Evolutionary conservation across 208 protist species (phyloP).

Genomic region (Acanthamoeba lugdunensis): DNA sequence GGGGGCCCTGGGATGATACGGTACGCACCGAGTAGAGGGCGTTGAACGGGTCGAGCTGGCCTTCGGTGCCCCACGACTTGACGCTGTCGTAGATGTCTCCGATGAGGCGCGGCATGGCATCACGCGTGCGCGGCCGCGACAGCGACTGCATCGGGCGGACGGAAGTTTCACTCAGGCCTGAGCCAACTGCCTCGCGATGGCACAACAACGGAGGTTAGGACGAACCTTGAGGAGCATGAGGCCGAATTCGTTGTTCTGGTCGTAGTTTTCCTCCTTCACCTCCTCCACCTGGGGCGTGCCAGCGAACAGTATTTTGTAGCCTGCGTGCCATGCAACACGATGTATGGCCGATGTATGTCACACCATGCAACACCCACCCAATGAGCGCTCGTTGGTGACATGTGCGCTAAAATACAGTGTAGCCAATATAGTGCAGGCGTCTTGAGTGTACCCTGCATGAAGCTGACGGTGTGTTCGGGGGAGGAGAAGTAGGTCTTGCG

Average conservation of each 20-base stretch:
- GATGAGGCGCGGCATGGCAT: conserved; percentile 46
- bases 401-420: no score
- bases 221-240: background rate
- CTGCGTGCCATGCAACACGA: background rate
- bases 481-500: conserved; percentile 45
- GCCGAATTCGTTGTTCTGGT: background rate
- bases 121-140: background rate
- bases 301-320: conserved; percentile 24
- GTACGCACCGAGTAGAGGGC: conserved; percentile 16
- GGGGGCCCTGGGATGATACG: background rate
- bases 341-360: no score
- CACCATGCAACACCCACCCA: no score
- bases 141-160: background rate
- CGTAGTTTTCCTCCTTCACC: conserved; percentile 9
- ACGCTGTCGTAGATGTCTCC: conserved; percentile 38
- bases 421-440: background rate
- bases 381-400: no score
- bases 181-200: background rate
- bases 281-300: conserved; percentile 21
- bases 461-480: conserved; percentile 12
- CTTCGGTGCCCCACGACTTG: conserved; percentile 27
- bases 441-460: background rate
- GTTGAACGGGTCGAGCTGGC: background rate
- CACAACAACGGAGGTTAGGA: background rate
- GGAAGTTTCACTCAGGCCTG: background rate